Evolutionary conservation across 306 rosid genomes (phyloP), one percentile per base, ranked within the genome.

Genomic region (Corylus americana): DNA sequence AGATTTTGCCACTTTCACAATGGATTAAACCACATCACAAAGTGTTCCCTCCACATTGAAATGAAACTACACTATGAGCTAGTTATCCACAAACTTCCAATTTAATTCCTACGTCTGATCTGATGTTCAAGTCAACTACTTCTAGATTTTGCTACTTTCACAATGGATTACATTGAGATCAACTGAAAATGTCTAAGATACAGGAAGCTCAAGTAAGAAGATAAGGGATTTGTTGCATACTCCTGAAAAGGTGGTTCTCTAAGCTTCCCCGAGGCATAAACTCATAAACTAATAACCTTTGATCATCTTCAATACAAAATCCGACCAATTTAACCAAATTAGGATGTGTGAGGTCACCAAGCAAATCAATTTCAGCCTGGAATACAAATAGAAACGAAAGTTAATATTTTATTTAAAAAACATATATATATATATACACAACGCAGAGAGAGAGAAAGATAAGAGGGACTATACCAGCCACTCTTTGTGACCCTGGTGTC

Each of bases 181-280:
- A 86, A 77, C 78, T 6, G 54, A 63, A 77, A 64, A 64, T 58
- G 75, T 73, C 76, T 77, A 77, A 70, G 22, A 76, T 42, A 47
- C 49, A 64, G 17, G 68, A 75, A 64, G 47, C 6, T 31, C 29
- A 63, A 57, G 29, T 35, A 69, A 76, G 70, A 75, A 80, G 80
- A 42, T 88, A 69, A 77, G 76, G 68, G 85, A 76, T 74, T 50
- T 73, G 90, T 81, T 80, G 74, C 64, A 66, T 91, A 95, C 99
- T 93, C 89, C 99, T 91, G 71, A 95, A 95, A 79, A 95, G 99
- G 83, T 95, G 99, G 84, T 93, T 93, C 88, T 95, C 99, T 91
- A 95, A 88, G 85, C 99, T 95, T 85, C 99, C 99, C 61, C 99
- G 93, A 29, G 93, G 99, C 96, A 95, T 86, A 84, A 95, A 95